Conservation (phyloP, 78 protist genomes). For the Cyanophora paradoxa region DNA sequence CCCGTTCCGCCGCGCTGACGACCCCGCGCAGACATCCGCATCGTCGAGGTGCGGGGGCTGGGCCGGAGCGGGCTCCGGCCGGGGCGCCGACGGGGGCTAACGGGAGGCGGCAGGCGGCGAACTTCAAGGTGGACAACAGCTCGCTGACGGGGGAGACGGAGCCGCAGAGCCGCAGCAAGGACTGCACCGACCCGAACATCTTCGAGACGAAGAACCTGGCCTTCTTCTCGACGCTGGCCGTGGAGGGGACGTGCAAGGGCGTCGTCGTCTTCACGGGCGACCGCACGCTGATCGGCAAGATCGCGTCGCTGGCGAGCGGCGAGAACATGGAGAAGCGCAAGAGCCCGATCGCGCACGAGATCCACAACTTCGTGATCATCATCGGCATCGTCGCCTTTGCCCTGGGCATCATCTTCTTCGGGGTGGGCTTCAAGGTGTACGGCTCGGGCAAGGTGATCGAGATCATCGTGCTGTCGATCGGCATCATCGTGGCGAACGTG, state of each 20-base stretch:
- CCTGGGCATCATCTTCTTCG: slow-evolving; percentile 38
- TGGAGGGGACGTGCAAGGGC: slow-evolving; percentile 72
- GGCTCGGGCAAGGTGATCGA: slow-evolving; percentile 34
- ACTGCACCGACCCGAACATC: slow-evolving; percentile 51
- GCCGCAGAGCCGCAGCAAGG: slow-evolving; percentile 52
- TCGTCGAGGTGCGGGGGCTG: slow-evolving; percentile 28
- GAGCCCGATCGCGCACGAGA: slow-evolving; percentile 64
- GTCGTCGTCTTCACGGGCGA: slow-evolving; percentile 75
- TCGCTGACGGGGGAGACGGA: slow-evolving; percentile 90
- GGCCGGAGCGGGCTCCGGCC: no score
- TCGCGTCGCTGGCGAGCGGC: slow-evolving; percentile 50
- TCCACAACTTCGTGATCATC: slow-evolving; percentile 64
- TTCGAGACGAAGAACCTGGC: slow-evolving; percentile 66
- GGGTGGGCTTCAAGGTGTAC: not conserved
- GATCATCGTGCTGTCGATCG: slow-evolving; percentile 73
- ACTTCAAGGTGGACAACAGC: slow-evolving; percentile 73
- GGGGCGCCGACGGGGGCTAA: no score
- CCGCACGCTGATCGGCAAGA: slow-evolving; percentile 74
- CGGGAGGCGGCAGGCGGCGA: no score
- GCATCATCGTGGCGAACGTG: slow-evolving; percentile 94
- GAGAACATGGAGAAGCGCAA: not conserved
- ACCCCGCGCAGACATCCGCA: slow-evolving; percentile 41
- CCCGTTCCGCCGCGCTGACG: no score
- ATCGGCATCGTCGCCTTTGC: slow-evolving; percentile 68
- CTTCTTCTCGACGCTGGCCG: slow-evolving; percentile 58